Base-by-base conservation (phyloP, 306 rosid species). In the Sechiopsis laciniata region DNA sequence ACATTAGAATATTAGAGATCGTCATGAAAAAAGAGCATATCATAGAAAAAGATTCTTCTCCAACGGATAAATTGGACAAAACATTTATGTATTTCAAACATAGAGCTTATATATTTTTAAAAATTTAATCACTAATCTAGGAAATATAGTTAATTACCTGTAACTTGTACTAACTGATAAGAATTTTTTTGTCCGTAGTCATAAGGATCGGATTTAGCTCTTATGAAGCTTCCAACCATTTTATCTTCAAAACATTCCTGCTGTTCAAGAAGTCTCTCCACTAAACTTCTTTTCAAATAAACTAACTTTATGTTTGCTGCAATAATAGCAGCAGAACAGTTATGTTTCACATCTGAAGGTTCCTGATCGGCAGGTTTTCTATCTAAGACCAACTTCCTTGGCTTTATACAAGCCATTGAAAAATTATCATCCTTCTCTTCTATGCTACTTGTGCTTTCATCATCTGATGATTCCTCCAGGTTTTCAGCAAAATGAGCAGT, bases 271-370 rank as follows among this genome's bases (percentile, higher is more conserved):
- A 91, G 78, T 73, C 81, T 83, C 81, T 85, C 92, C 69, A 89
- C 85, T 76, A 89, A 79, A 77, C 89, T 88, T 82, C 85, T 85
- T 81, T 84, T 88, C 84, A 91, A 79, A 74, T 87, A 91, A 51
- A 91, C 80, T 70, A 85, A 92, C 73, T 87, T 87, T 75, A 91
- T 62, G 76, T 91, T 91, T 61, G 79, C 79, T 24, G 80, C 73
- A 76, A 76, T 74, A 68, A 88, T 82, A 50, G 92, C 88, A 26
- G 92, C 92, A 79, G 78, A 84, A 74, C 72, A 65, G 68, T 77
- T 85, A 73, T 69, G 83, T 61, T 2, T 40, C 76, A 73, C 82
- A 76, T 72, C 80, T 29, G 80, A 77, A 72, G 55, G 76, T 51
- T 17, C 63, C 20, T 71, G 58, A 56, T 59, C 78, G 66, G 60